Conservation (phyloP, 805 yeast genomes). For the Pichia kluyveri region DNA sequence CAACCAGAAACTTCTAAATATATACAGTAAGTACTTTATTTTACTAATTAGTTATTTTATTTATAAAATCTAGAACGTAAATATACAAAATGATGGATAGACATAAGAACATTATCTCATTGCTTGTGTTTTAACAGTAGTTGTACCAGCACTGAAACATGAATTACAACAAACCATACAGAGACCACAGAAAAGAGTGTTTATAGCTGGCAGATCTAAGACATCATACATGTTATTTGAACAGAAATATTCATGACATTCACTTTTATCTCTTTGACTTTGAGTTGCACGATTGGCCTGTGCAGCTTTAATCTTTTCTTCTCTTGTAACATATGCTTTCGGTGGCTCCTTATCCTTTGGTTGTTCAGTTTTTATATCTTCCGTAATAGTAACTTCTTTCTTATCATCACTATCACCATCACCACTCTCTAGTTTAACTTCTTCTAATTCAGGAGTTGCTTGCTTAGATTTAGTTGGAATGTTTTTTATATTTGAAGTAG, state of each 20-base stretch:
- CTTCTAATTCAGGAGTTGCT: not conserved
- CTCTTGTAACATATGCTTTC: constrained; percentile 3
- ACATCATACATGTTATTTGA: constrained; percentile 11
- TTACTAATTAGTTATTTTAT: not conserved
- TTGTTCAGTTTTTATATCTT: constrained; percentile 2
- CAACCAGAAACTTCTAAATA: constrained; percentile 10
- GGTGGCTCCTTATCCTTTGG: constrained; percentile 6
- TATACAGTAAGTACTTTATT: not conserved
- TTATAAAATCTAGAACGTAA: not conserved
- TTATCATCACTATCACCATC: not conserved
- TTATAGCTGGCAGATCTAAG: constrained; percentile 7
- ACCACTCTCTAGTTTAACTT: not conserved
- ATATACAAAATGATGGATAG: too few species aligned
- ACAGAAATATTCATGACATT: constrained; percentile 23
- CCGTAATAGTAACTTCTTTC: not conserved
- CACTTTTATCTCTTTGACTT: constrained; percentile 20
- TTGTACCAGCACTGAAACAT: constrained; percentile 3
- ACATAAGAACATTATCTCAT: not conserved
- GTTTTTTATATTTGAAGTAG: not conserved
- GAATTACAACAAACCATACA: constrained; percentile 6
- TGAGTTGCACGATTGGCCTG: constrained; percentile 14
- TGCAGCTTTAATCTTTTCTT: constrained; percentile 4
- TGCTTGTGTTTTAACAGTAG: constrained; percentile 1
- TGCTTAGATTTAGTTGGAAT: not conserved
- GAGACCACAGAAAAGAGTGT: not conserved